Evolutionary conservation across 1,139 yeast genomes (phyloP).

Genomic region (Candida sp.): DNA sequence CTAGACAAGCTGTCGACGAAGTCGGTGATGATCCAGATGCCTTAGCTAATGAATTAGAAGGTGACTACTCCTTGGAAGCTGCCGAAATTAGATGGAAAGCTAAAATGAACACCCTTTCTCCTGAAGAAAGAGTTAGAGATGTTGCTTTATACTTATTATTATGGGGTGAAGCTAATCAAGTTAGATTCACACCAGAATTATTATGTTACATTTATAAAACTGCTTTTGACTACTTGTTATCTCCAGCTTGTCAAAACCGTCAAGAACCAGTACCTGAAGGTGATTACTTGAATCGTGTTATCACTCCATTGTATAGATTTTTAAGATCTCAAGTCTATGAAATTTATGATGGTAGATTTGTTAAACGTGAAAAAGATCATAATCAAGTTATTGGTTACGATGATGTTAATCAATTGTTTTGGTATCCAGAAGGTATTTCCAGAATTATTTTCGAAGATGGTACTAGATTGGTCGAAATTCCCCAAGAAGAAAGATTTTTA

Average conservation of each 20-base stretch:
- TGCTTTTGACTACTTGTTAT: constrained; percentile 81
- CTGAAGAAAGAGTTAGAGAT: constrained; percentile 83
- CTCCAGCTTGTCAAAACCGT: constrained; percentile 90
- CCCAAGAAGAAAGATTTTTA: constrained; percentile 83
- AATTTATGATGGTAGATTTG: constrained; percentile 89
- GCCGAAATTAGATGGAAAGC: constrained; percentile 53
- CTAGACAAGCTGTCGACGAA: constrained; percentile 53
- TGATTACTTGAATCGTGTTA: constrained; percentile 86
- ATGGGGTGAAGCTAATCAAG: constrained; percentile 99
- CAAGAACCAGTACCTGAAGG: constrained; percentile 95
- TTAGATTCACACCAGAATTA: constrained; percentile 91
- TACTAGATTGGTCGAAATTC: constrained; percentile 84
- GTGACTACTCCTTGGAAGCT: constrained; percentile 66
- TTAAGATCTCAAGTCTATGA: constrained; percentile 95
- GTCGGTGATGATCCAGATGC: constrained; percentile 47
- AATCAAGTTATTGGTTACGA: constrained; percentile 94
- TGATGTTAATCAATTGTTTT: constrained; percentile 96
- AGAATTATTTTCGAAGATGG: constrained; percentile 91
- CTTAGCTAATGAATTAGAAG: constrained; percentile 77
- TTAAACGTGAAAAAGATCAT: constrained; percentile 97
- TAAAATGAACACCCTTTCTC: constrained; percentile 43
- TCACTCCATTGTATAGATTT: constrained; percentile 89
- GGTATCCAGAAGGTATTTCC: constrained; percentile 99
- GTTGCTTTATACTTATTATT: constrained; percentile 82
- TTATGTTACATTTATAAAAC: constrained; percentile 92